Evolutionary conservation across 2,329 filamentous ascomycete species (phyloP), one percentile per base, ranked within the genome.

Genomic region (Aspergillus eucalypticola): DNA sequence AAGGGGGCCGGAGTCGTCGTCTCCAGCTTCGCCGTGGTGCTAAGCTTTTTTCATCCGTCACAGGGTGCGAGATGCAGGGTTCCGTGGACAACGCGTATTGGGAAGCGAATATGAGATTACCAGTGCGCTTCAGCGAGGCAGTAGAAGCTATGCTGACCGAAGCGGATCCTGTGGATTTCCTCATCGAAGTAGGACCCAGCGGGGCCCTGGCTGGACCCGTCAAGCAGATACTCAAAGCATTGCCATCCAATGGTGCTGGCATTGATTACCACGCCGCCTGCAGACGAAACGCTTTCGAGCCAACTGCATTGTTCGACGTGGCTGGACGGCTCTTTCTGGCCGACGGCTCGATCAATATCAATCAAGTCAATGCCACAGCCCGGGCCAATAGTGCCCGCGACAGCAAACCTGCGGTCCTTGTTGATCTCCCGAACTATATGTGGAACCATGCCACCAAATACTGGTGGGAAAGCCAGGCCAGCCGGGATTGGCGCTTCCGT

Each of bases 391-490:
- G 23, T 25, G 23, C 23, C 23, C 23, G 23, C 5, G 23, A 25
- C 23, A 25, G 23, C 23, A 25, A 25, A 25, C 23, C 23, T 25
- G 23, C 23, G 23, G 23, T 44, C 7, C 6, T 44, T 11, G 41
- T 44, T n/a, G 49, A 74, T 41, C 61, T 75, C 1, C 72, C 73
- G 3, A 51, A 60, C 2, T 75, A 73, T 50, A 7, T 56, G 2
- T 75, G 68, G 67, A 65, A 71, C 44, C 69, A 74, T 44, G 51
- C 50, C 0, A 54, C 44, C 8, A 55, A 60, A 5, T 67, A 70
- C 39, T 75, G 72, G 71, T 54, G 58, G 2, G 73, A 75, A 51
- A 51, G 63, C 8, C 60, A 68, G 2, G 17, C 69, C 1, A 70
- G 67, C 59, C 66, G 60, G 21, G 63, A 56, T 6, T 68, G 63